Conservation (phyloP, 1,139 yeast species). For the Suhomyces maxii region DNA sequence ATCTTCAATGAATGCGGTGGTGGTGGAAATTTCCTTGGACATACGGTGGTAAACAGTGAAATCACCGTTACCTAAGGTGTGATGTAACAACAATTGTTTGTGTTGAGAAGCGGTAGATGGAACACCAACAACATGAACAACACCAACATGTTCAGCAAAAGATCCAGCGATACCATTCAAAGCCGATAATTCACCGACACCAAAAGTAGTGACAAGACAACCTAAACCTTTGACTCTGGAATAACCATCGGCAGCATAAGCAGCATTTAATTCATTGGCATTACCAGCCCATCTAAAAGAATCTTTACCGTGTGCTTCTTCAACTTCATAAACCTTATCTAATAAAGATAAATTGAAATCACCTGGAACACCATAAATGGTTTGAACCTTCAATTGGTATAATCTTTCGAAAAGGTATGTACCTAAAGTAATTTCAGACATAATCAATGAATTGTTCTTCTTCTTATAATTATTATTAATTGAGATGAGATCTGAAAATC, state of each 20-base stretch:
- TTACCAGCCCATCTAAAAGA: conserved; percentile 44
- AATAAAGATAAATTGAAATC: conserved; percentile 37
- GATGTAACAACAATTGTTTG: conserved; percentile 40
- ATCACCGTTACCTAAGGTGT: conserved; percentile 49
- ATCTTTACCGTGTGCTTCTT: conserved; percentile 16
- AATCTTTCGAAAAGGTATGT: conserved; percentile 46
- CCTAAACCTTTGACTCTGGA: conserved; percentile 40
- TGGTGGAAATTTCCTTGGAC: conserved; percentile 66
- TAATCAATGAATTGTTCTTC: conserved; percentile 8
- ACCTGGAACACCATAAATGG: conserved; percentile 46
- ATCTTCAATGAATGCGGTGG: conserved; percentile 64
- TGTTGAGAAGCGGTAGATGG: conserved; percentile 41
- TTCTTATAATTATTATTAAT: too few species aligned
- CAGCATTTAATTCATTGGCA: conserved; percentile 45
- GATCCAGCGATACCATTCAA: conserved; percentile 45
- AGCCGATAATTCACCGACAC: conserved; percentile 44
- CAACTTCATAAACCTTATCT: conserved; percentile 40
- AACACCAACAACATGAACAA: conserved; percentile 42
- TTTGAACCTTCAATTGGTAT: conserved; percentile 39
- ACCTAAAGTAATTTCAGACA: conserved; percentile 44
- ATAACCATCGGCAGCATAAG: conserved; percentile 47
- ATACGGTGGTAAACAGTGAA: conserved; percentile 47
- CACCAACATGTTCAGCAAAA: conserved; percentile 44
- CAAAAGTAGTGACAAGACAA: conserved; percentile 43
- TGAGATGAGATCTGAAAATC: too few species aligned